Percentiles rank a stretch among this genome's conserved stretches.
phyloP scores from a whole-genome alignment of 176 grass and related monocot species.

The Zea luxurians region DNA sequence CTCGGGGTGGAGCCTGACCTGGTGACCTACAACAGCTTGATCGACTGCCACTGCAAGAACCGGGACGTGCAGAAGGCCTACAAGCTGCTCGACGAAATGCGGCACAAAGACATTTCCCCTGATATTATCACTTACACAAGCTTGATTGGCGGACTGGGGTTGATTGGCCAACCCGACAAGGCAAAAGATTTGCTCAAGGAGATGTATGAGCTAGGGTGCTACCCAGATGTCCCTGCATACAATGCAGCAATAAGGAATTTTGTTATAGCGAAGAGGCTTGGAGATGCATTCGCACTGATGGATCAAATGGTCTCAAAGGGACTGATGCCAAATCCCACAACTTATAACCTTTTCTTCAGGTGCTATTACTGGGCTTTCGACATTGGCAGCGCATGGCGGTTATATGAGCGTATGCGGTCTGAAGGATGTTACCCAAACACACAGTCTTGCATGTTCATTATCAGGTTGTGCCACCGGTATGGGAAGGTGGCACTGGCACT shows the following conservation, averaged over 20 bases:
- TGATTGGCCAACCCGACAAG: slow-evolving; percentile 86
- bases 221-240: slow-evolving; percentile 70
- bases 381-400: slow-evolving; percentile 47
- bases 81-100: slow-evolving; percentile 80
- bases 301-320: slow-evolving; percentile 66
- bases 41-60: slow-evolving; percentile 85
- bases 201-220: slow-evolving; percentile 74
- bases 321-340: slow-evolving; percentile 74
- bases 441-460: slow-evolving; percentile 84
- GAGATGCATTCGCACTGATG: slow-evolving; percentile 70
- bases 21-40: slow-evolving; percentile 85
- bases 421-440: slow-evolving; percentile 84
- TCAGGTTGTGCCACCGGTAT: slow-evolving; percentile 62
- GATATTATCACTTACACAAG: slow-evolving; percentile 85
- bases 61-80: slow-evolving; percentile 58
- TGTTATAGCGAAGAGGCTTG: slow-evolving; percentile 87
- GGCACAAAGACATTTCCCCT: slow-evolving; percentile 53
- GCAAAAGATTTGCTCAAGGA: slow-evolving; percentile 71
- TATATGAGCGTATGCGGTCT: slow-evolving; percentile 63
- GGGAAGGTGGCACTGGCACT: slow-evolving; percentile 53
- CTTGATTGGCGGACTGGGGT: slow-evolving; percentile 75
- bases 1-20: slow-evolving; percentile 64
- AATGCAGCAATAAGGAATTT: slow-evolving; percentile 74
- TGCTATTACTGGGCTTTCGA: slow-evolving; percentile 83
- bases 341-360: slow-evolving; percentile 88